Base-by-base conservation (phyloP, 1,284 basidiomycete genomes). In the Trametes polyzona region DNA sequence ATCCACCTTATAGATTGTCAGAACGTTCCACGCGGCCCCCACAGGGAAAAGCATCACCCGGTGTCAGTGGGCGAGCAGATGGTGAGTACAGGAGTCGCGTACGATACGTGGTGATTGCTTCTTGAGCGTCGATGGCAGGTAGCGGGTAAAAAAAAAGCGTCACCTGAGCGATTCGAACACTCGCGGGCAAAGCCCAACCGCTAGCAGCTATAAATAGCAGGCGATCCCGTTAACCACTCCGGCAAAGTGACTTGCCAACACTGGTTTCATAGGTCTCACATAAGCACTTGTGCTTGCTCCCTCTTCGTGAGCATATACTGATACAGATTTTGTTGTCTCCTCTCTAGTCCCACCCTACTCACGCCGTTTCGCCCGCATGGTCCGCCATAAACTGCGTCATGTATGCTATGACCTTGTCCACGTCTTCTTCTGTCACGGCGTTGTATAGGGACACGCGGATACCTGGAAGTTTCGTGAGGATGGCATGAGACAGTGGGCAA, bases 401-500 rank as follows among this genome's bases (percentile, higher is more conserved):
- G 63, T 88, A 92, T 1, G 71, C 74, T 26, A 88, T 76, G 11
- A 92, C 69, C 53, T 73, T 77, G 61, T 90, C 86, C 0, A 80
- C 79, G 61, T 94, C 85, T 57, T 93, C 87, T 62, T 95, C 87
- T 1, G 91, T 90, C 59, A 98, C 82, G 9, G 96, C 96, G 63
- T 99, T 99, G 78, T 99, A 99, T 6, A 99, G 76, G 17, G 95
- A 97, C 4, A 92, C 86, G 16, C 97, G 89, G 55, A 97, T 89
- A 14, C 96, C 91, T 86, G 62, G 29, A 32, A 62, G 2, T 24
- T 52, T 29, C 48, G 36, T 67, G 27, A 70, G 65, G 59, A 41
- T 70, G 52, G 58, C 61, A 10, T 26, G 37, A 47, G 37, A 57
- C 54, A 33, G 43, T 57, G 2, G 12, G 41, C 39, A 12, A 47